A percentile compares a stretch with the other conserved stretches of the same genome.
phyloP scores from a whole-genome alignment of 345 rosid species.

The Aquilaria yunnanensis region DNA sequence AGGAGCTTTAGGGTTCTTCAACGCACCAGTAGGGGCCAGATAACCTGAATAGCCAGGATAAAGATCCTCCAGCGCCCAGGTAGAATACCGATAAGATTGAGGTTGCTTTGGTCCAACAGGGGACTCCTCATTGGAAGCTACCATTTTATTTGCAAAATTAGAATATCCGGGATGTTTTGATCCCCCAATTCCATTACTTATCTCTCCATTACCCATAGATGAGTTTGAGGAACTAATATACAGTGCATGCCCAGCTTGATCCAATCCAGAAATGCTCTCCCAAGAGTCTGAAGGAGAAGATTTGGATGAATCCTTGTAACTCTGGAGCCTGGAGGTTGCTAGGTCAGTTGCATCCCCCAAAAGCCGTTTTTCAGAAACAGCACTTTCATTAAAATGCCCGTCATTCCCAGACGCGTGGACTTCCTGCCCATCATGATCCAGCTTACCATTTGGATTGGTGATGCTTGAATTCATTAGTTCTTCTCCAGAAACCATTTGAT shows the following conservation, averaged over 20 bases:
- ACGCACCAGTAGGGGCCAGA: conserved; percentile 19
- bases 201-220: conserved; percentile 32
- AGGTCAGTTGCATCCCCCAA: conserved; percentile 51
- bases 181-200: conserved; percentile 28
- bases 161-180: conserved; percentile 23
- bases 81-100: conserved; percentile 22
- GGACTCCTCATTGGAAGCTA: conserved; percentile 23
- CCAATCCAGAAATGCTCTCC: conserved; percentile 20
- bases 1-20: conserved; percentile 21
- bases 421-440: conserved; percentile 17
- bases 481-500: conserved; percentile 29
- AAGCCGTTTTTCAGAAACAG: conserved; percentile 39
- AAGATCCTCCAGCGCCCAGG: conserved; percentile 40
- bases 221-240: conserved; percentile 31
- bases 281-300: conserved; percentile 20
- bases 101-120: conserved; percentile 28
- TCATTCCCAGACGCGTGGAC: conserved; percentile 18
- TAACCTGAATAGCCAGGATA: conserved; percentile 29
- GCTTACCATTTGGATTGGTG: conserved; percentile 16
- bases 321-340: conserved; percentile 37
- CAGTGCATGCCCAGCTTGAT: conserved; percentile 32
- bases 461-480: conserved; percentile 23
- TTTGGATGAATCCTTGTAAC: conserved; percentile 24
- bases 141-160: conserved; percentile 19
- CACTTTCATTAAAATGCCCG: conserved; percentile 13